phyloP scores from a whole-genome alignment of 495 filamentous ascomycete species.

The Usnea hakonensis region DNA sequence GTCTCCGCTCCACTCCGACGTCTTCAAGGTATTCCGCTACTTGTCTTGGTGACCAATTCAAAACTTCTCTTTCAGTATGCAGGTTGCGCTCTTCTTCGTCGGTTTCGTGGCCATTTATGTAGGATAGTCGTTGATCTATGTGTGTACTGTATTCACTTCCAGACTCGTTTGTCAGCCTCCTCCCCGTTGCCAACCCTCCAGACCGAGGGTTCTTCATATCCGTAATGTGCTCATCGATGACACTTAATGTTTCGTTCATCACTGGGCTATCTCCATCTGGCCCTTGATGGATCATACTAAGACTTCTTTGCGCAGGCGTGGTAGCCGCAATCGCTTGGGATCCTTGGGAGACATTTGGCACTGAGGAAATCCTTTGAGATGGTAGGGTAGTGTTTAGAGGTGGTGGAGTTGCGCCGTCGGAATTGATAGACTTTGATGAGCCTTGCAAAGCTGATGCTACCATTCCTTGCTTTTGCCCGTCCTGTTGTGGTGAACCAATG shows the following conservation, averaged over 20 bases:
- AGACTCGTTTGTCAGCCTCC: conserved; percentile 63
- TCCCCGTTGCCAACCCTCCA: conserved; percentile 43
- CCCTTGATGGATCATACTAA: conserved; percentile 37
- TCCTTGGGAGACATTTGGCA: conserved; percentile 26
- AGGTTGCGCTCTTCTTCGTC: conserved; percentile 57
- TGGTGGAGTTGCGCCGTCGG: conserved; percentile 19
- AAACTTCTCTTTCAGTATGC: conserved; percentile 57
- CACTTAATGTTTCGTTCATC: conserved; percentile 92
- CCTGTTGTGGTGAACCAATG: not conserved
- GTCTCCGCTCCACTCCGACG: conserved; percentile 67
- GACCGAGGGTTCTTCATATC: conserved; percentile 75
- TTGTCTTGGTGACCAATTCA: conserved; percentile 64
- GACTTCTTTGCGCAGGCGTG: conserved; percentile 34
- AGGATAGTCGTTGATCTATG: conserved; percentile 67
- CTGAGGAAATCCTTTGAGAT: conserved; percentile 21
- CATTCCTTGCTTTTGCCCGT: conserved; percentile 1
- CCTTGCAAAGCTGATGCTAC: conserved; percentile 1
- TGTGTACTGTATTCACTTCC: conserved; percentile 85
- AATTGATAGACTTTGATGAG: conserved; percentile 5
- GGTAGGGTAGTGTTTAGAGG: conserved; percentile 26
- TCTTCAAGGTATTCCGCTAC: conserved; percentile 82
- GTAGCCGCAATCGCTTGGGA: conserved; percentile 1
- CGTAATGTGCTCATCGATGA: conserved; percentile 97
- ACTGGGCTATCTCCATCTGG: conserved; percentile 65
- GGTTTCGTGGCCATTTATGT: conserved; percentile 82